Percentiles rank a stretch among this genome's conserved stretches.
Evolutionary conservation across 108 stramenopile species (phyloP).

Genomic region (Cyclotella baltica): DNA sequence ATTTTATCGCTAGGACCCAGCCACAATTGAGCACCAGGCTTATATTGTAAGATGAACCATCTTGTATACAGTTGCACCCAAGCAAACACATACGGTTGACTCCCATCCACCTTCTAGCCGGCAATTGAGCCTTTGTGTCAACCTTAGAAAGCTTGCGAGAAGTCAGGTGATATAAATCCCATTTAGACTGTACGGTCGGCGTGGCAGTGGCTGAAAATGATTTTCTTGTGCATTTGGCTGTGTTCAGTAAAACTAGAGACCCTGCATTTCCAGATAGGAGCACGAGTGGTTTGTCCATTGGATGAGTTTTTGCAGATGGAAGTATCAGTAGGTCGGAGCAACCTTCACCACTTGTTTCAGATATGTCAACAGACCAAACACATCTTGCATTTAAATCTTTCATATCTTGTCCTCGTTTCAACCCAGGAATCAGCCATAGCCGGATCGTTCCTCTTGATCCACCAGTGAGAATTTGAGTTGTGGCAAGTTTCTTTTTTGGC

Average conservation of each 20-base stretch:
- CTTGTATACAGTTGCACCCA: conserved; percentile 13
- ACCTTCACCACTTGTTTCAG: conserved; percentile 37
- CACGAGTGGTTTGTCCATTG: conserved; percentile 29
- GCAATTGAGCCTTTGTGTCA: conserved; percentile 29
- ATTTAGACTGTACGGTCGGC: conserved; percentile 38
- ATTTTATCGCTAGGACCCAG: conserved; percentile 43
- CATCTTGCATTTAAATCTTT: conserved; percentile 32
- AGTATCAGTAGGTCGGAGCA: conserved; percentile 37
- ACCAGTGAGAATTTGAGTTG: conserved; percentile 39
- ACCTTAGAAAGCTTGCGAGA: conserved; percentile 37
- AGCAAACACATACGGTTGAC: conserved; percentile 33
- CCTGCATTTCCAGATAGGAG: conserved; percentile 42
- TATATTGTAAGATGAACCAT: conserved; percentile 23
- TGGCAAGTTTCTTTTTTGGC: not conserved
- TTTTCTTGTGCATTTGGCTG: conserved; percentile 49
- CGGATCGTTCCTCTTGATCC: conserved; percentile 38
- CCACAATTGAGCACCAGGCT: conserved; percentile 43
- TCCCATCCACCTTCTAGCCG: conserved; percentile 46
- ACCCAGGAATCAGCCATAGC: conserved; percentile 45
- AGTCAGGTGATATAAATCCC: conserved; percentile 33
- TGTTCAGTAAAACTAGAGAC: conserved; percentile 44
- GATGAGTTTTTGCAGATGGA: not conserved
- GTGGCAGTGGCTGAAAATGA: conserved; percentile 52
- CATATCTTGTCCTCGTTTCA: conserved; percentile 16
- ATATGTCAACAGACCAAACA: conserved; percentile 47